A percentile compares a stretch with the other conserved stretches of the same genome.
phyloP scores from a whole-genome alignment of 2,329 filamentous ascomycete genomes.

The Saccharata proteae region DNA sequence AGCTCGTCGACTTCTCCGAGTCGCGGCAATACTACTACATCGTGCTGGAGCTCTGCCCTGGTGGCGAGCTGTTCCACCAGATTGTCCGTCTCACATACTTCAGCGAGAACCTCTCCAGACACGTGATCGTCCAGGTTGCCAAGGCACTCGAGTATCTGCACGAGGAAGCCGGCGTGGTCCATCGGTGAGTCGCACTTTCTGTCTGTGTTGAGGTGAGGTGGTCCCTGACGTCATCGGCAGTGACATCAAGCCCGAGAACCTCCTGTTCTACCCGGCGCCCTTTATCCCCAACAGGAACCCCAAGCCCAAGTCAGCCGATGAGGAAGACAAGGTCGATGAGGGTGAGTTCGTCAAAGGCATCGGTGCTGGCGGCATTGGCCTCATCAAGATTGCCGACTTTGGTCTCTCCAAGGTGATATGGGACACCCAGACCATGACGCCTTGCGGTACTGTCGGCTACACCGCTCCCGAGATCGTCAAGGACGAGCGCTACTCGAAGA shows the following conservation, averaged over 20 bases:
- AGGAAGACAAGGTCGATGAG: slow-evolving; percentile 95
- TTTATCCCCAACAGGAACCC: slow-evolving; percentile 69
- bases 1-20: slow-evolving; percentile 86
- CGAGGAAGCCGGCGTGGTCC: slow-evolving; percentile 88
- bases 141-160: slow-evolving; percentile 88
- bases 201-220: slow-evolving; percentile 2
- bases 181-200: slow-evolving; percentile 53
- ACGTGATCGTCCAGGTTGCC: slow-evolving; percentile 93
- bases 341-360: slow-evolving; percentile 77
- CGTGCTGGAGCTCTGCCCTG: slow-evolving; percentile 84
- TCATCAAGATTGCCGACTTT: slow-evolving; percentile 97
- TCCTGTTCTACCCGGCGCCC: slow-evolving; percentile 80
- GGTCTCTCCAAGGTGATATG: slow-evolving; percentile 96
- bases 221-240: slow-evolving; percentile 40
- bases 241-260: slow-evolving; percentile 97
- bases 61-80: slow-evolving; percentile 95
- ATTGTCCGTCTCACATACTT: slow-evolving; percentile 98
- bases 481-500: slow-evolving; percentile 96
- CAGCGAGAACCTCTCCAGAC: slow-evolving; percentile 85
- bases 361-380: slow-evolving; percentile 81
- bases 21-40: slow-evolving; percentile 96
- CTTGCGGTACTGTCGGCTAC: slow-evolving; percentile 97
- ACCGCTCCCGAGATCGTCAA: slow-evolving; percentile 98
- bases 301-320: slow-evolving; percentile 70
- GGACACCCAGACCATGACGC: slow-evolving; percentile 97